Evolutionary conservation across 2,329 filamentous ascomycete genomes (phyloP).

Genomic region (Cordyceps cateniannulata): DNA sequence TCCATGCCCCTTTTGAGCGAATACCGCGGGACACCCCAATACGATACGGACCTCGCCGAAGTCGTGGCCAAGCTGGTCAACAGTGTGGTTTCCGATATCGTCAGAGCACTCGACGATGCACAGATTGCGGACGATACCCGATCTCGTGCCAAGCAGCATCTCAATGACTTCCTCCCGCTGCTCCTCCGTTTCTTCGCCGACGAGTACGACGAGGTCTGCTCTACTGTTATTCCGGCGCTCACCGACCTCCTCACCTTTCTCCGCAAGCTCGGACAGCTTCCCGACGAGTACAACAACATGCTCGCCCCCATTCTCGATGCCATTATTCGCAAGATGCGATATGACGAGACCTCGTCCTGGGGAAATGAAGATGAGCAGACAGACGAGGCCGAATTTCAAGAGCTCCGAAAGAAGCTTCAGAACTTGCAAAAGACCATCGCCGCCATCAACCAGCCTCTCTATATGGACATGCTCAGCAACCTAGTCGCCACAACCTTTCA

Average conservation of each 20-base stretch:
- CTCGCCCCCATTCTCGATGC: slow-evolving; percentile 83
- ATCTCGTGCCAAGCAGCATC: slow-evolving; percentile 70
- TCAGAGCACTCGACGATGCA: slow-evolving; percentile 71
- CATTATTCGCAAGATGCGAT: slow-evolving; percentile 93
- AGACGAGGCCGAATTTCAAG: slow-evolving; percentile 95
- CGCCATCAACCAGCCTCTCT: slow-evolving; percentile 78
- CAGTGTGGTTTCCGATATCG: slow-evolving; percentile 77
- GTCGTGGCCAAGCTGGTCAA: slow-evolving; percentile 94
- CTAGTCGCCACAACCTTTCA: slow-evolving; percentile 85
- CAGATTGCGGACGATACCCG: slow-evolving; percentile 57
- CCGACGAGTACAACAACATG: slow-evolving; percentile 71
- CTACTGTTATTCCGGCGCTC: slow-evolving; percentile 86
- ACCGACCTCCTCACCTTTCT: slow-evolving; percentile 89
- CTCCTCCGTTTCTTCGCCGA: slow-evolving; percentile 93
- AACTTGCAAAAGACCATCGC: slow-evolving; percentile 90
- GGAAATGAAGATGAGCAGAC: slow-evolving; percentile 91
- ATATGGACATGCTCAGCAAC: slow-evolving; percentile 80
- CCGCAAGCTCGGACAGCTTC: slow-evolving; percentile 70
- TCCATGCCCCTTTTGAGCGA: slow-evolving; percentile 75
- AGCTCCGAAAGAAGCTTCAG: slow-evolving; percentile 83
- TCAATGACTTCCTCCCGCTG: slow-evolving; percentile 79
- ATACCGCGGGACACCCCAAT: slow-evolving; percentile 71
- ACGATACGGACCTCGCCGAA: slow-evolving; percentile 94
- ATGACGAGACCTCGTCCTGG: slow-evolving; percentile 91
- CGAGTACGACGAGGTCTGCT: slow-evolving; percentile 97